Evolutionary conservation across 768 basidiomycete species (phyloP).

Genomic region (Boletus rubropictus): DNA sequence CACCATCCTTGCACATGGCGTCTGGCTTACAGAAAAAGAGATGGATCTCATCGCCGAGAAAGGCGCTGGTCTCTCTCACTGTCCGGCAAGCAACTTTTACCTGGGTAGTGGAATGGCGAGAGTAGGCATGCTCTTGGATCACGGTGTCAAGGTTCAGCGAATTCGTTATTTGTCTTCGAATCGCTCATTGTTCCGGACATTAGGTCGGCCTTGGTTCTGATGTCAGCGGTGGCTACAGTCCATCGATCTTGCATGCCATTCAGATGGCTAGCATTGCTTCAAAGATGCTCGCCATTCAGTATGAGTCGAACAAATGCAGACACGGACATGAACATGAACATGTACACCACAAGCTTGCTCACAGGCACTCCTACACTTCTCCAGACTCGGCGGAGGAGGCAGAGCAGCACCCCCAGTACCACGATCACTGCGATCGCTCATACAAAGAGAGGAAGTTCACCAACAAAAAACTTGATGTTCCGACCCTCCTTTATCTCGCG

Average conservation of each 20-base stretch:
- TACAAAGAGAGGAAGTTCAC: conserved; percentile 34
- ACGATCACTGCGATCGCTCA: not conserved
- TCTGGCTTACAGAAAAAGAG: conserved; percentile 72
- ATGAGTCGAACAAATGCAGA: conserved; percentile 11
- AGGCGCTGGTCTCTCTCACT: conserved; percentile 80
- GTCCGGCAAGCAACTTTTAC: conserved; percentile 92
- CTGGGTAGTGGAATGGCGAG: conserved; percentile 79
- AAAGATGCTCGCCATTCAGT: conserved; percentile 61
- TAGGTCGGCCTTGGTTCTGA: conserved; percentile 95
- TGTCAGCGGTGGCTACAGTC: conserved; percentile 79
- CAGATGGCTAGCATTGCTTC: conserved; percentile 76
- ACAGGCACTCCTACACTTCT: not conserved
- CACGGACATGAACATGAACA: not conserved
- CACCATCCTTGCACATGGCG: conserved; percentile 85
- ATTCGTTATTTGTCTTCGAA: not conserved
- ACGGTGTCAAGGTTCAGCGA: conserved; percentile 70
- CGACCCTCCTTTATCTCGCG: conserved; percentile 82
- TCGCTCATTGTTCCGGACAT: conserved; percentile 2
- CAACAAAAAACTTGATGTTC: conserved; percentile 60
- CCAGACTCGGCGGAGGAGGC: not conserved
- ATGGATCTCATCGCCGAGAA: conserved; percentile 60
- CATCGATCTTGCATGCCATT: conserved; percentile 72
- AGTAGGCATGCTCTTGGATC: conserved; percentile 74
- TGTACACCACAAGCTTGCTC: not conserved
- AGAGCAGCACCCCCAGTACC: not conserved